These are phyloP conservation scores for Fusarium floridanum DNA, from an alignment of 2,329 filamentous ascomycete species.

Conservation along the genomic window DNA sequence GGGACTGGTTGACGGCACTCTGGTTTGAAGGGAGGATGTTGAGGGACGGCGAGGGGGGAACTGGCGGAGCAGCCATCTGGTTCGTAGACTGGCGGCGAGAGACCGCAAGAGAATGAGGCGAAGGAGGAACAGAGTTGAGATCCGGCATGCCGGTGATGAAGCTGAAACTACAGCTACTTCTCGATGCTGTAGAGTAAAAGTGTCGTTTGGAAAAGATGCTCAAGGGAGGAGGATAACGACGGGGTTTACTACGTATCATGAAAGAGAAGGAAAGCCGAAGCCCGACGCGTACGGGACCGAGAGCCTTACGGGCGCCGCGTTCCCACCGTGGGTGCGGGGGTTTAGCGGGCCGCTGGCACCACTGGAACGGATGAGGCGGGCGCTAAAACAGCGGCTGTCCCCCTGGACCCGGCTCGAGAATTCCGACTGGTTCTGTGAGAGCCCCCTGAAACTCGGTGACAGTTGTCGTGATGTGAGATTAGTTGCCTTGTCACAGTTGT, in stretches of 20 bases:
- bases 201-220: background rate
- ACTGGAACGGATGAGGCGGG: constrained; percentile 30
- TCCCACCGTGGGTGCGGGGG: constrained; percentile 36
- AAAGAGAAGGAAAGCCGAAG: background rate
- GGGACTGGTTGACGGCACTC: constrained; percentile 59
- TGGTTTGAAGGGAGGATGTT: constrained; percentile 72
- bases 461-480: background rate
- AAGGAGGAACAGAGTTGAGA: constrained; percentile 67
- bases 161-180: background rate
- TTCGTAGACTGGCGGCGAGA: constrained; percentile 60
- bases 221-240: background rate
- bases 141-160: constrained; percentile 61
- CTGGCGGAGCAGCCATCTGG: constrained; percentile 58
- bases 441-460: background rate
- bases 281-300: constrained; percentile 20
- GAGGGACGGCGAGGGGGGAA: constrained; percentile 58
- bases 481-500: background rate
- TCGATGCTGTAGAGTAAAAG: background rate
- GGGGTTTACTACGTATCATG: background rate
- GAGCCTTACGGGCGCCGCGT: constrained; percentile 25
- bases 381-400: constrained; percentile 36
- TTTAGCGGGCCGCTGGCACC: constrained; percentile 38
- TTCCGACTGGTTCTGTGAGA: constrained; percentile 21
- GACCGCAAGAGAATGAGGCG: constrained; percentile 59
- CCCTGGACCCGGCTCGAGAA: background rate